Evolutionary conservation across 768 basidiomycete species (phyloP).

Genomic region (Auricularia auricula-judae): DNA sequence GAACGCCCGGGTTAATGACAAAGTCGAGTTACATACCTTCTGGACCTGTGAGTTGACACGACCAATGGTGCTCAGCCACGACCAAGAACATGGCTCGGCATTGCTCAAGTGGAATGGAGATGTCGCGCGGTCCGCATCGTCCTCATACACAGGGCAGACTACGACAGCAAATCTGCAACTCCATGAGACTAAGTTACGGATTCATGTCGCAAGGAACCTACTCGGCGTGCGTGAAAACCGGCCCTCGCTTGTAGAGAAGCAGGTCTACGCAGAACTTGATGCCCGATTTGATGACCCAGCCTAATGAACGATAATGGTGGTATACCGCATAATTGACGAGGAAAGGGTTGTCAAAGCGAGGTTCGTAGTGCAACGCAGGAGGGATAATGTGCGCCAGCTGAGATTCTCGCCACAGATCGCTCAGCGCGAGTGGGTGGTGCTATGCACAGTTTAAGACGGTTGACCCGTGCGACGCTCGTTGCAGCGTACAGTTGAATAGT

Average conservation of each 20-base stretch:
- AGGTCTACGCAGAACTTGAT: conserved; percentile 97
- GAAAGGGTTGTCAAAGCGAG: conserved; percentile 83
- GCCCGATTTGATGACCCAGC: conserved; percentile 93
- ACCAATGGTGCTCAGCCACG: conserved; percentile 95
- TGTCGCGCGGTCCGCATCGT: conserved; percentile 52
- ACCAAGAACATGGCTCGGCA: conserved; percentile 71
- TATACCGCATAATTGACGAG: conserved; percentile 81
- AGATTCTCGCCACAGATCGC: conserved; percentile 55
- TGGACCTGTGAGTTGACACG: conserved; percentile 94
- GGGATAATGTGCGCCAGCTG: conserved; percentile 40
- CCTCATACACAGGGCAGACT: conserved; percentile 86
- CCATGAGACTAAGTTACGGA: neutral
- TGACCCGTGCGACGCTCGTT: neutral
- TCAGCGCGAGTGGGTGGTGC: conserved; percentile 43
- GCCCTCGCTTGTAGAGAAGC: conserved; percentile 87
- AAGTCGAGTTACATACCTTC: conserved; percentile 45
- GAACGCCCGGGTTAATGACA: too few relatives aligned
- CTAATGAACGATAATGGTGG: conserved; percentile 91
- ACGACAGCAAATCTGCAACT: conserved; percentile 71
- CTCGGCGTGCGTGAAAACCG: conserved; percentile 95
- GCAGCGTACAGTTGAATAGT: conserved; percentile 51
- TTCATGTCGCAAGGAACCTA: conserved; percentile 28
- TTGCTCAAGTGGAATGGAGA: conserved; percentile 61
- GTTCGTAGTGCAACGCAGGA: conserved; percentile 17
- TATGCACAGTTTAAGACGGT: conserved; percentile 16